Conservation (phyloP, 352 stramenopile species). For the Pythium aphanidermatum region DNA sequence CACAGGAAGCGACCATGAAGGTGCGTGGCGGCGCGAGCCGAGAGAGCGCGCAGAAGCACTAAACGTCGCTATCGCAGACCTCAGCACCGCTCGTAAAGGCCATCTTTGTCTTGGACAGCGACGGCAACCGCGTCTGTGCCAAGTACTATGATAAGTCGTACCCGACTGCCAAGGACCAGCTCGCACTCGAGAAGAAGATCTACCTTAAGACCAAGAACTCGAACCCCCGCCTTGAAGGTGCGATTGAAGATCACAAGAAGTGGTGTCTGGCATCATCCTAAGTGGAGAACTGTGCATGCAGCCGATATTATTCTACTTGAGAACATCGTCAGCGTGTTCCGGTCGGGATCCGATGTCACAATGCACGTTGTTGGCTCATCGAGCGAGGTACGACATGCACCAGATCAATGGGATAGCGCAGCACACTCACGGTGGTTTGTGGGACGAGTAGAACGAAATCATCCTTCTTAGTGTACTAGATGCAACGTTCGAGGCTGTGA, state of each 20-base stretch:
- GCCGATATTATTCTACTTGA: conserved; percentile 88
- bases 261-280: neutral
- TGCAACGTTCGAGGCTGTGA: conserved; percentile 79
- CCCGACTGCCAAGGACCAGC: conserved; percentile 78
- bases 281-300: conserved; percentile 11
- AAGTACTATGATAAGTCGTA: conserved; percentile 92
- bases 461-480: conserved; percentile 85
- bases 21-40: conserved; percentile 29
- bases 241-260: neutral
- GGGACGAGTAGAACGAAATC: conserved; percentile 88
- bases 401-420: neutral
- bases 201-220: conserved; percentile 89
- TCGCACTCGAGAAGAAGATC: conserved; percentile 87
- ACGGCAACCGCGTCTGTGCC: conserved; percentile 85
- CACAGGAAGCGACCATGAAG: conserved; percentile 46
- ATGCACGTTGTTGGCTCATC: conserved; percentile 87
- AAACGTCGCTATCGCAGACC: too few relatives aligned
- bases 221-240: conserved; percentile 78
- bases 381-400: conserved; percentile 43
- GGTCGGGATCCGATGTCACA: conserved; percentile 78
- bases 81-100: conserved; percentile 78
- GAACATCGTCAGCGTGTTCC: conserved; percentile 89
- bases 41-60: too few relatives aligned
- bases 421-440: neutral
- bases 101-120: conserved; percentile 85